Evolutionary conservation across 768 basidiomycete species (phyloP).

Genomic region (Pleurotus citrinopileatus): DNA sequence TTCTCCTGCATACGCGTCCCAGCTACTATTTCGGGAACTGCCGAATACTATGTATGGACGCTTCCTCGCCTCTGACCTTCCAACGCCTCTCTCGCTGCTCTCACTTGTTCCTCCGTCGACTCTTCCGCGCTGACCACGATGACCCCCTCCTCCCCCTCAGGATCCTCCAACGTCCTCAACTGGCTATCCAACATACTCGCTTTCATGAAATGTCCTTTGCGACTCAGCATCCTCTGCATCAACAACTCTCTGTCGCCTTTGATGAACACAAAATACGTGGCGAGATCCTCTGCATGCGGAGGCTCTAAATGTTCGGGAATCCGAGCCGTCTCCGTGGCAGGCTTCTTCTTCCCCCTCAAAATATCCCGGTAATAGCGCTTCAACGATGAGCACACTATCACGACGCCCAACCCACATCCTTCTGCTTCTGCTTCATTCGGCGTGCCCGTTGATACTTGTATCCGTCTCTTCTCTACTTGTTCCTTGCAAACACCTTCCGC

Average conservation of each 20-base stretch:
- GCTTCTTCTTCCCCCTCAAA: constrained; percentile 52
- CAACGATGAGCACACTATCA: constrained; percentile 86
- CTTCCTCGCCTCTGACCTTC: too few species aligned
- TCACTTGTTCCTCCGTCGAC: constrained; percentile 55
- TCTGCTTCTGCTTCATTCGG: constrained; percentile 3
- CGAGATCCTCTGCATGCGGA: constrained; percentile 29
- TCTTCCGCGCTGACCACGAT: constrained; percentile 54
- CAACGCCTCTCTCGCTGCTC: constrained; percentile 41
- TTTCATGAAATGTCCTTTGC: constrained; percentile 84
- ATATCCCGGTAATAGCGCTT: constrained; percentile 81
- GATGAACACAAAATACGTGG: constrained; percentile 82
- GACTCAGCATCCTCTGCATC: constrained; percentile 57
- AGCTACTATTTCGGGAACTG: background rate
- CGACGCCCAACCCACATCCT: constrained; percentile 44
- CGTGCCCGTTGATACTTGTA: background rate
- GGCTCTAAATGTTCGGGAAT: constrained; percentile 24
- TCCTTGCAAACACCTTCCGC: constrained; percentile 45
- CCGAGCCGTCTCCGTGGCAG: constrained; percentile 18
- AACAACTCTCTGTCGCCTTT: constrained; percentile 56
- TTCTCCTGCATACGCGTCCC: constrained; percentile 5
- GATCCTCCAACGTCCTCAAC: constrained; percentile 65
- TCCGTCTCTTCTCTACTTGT: constrained; percentile 10
- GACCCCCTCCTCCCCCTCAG: constrained; percentile 66
- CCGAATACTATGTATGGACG: background rate
- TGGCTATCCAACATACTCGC: constrained; percentile 80